phyloP scores from a whole-genome alignment of 441 rosid genomes.

The Daphne laureola region DNA sequence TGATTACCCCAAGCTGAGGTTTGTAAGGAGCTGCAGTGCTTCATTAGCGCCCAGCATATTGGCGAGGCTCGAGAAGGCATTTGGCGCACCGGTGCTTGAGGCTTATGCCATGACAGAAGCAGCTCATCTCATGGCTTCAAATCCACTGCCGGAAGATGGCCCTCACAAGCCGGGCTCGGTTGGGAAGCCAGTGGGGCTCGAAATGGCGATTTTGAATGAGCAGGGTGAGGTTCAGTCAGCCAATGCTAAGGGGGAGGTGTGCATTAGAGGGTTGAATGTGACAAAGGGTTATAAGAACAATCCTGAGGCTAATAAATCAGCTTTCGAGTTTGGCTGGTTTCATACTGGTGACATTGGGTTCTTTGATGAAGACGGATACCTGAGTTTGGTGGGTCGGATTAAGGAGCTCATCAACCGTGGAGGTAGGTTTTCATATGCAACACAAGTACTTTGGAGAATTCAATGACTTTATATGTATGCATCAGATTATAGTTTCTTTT shows the following conservation, averaged over 20 bases:
- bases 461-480: too few species aligned
- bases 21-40: conserved; percentile 67
- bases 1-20: conserved; percentile 43
- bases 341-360: conserved; percentile 63
- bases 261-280: conserved; percentile 63
- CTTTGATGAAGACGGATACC: conserved; percentile 51
- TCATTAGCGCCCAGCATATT: conserved; percentile 57
- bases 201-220: conserved; percentile 46
- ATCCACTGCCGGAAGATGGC: conserved; percentile 55
- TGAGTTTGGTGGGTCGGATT: conserved; percentile 61
- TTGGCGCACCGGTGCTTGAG: conserved; percentile 66
- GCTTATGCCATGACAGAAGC: conserved; percentile 84
- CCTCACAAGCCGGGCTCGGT: conserved; percentile 59
- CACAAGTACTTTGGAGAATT: too few species aligned
- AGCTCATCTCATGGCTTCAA: conserved; percentile 60
- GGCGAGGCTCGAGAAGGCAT: conserved; percentile 45
- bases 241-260: conserved; percentile 47
- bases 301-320: conserved; percentile 52
- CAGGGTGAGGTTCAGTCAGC: conserved; percentile 30
- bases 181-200: conserved; percentile 58
- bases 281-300: conserved; percentile 64
- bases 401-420: conserved; percentile 82
- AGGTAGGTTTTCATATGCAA: conserved; percentile 23
- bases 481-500: neutral
- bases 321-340: conserved; percentile 64